Conservation (phyloP, 169 alveolate genomes). For the Babesia divergens region DNA sequence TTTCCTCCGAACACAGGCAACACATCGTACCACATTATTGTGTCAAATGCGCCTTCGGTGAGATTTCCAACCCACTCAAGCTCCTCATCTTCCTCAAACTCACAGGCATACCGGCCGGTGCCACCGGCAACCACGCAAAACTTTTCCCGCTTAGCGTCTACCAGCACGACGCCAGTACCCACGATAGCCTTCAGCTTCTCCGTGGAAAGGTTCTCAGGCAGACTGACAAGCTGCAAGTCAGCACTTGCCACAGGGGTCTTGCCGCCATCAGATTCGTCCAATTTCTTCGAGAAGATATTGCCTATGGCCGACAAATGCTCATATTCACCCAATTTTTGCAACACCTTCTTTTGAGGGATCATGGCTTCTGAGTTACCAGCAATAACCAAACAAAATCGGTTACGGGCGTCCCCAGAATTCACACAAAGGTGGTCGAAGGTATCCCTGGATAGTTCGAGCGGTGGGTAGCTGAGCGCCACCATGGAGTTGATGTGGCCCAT, state of each 20-base stretch:
- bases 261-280: not conserved
- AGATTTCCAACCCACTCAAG: not conserved
- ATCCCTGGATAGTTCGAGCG: constrained; percentile 3
- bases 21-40: constrained; percentile 23
- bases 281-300: constrained; percentile 1
- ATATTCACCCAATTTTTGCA: not conserved
- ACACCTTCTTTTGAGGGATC: not conserved
- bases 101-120: constrained; percentile 2
- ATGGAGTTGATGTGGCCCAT: not conserved
- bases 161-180: not conserved
- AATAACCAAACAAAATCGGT: constrained; percentile 5
- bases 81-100: constrained; percentile 5
- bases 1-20: constrained; percentile 1
- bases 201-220: constrained; percentile 2
- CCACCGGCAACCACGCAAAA: not conserved
- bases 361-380: not conserved
- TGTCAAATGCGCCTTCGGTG: constrained; percentile 36
- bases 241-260: constrained; percentile 1
- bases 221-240: constrained; percentile 20
- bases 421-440: not conserved
- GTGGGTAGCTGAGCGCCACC: constrained; percentile 4
- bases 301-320: not conserved
- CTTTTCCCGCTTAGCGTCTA: constrained; percentile 19
- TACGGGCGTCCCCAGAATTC: not conserved
- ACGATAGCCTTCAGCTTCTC: not conserved